Base-by-base conservation (phyloP, 1,284 basidiomycete genomes). In the Rhodofomes roseus region DNA sequence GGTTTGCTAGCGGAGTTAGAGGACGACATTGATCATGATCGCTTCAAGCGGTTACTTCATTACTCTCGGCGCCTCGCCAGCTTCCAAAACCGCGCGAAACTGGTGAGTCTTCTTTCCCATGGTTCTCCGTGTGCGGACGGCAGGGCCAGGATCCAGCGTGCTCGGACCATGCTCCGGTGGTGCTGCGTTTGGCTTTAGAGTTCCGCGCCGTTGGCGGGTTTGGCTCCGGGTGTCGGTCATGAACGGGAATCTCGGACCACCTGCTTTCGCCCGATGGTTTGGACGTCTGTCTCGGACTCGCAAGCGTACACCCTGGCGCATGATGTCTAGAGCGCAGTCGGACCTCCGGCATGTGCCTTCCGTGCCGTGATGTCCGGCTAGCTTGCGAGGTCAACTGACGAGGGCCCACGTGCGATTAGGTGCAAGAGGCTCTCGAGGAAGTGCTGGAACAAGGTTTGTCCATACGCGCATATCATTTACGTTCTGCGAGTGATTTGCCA, bases 21-120 rank as follows among this genome's bases (percentile, higher is more conserved):
- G 71, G 92, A 94, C 65, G 90, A 96, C 69, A 96, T 97, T 66
- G 92, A 95, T 71, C 87, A 93, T 55, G 94, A 96, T 74, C 92
- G 93, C 61, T 90, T 98, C 72, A 95, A 93, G 71, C 83, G 91
- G 40, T 76, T 98, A 20, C 78, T 98, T 36, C 92, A 96, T 72
- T 96, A 96, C 73, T 95, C 93, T 1, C 82, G 95, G 56, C 84
- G 92, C 58, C 78, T 98, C 29, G 85, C 87, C 4, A 86, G 87
- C 60, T 96, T 98, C 71, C 92, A 95, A 75, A 95, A 92, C 72
- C 81, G 95, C 60, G 94, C 94, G 4, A 89, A 89, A 71, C 72
- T 94, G 69, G 90, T 91, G 27, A 43, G 44, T 54, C 51, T 9
- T 27, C 9, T 20, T 60, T 37, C 52, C 23, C 54, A 39, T 14